Base-by-base conservation (phyloP, 2,329 filamentous ascomycete species). In the Pseudogymnoascus sp. region DNA sequence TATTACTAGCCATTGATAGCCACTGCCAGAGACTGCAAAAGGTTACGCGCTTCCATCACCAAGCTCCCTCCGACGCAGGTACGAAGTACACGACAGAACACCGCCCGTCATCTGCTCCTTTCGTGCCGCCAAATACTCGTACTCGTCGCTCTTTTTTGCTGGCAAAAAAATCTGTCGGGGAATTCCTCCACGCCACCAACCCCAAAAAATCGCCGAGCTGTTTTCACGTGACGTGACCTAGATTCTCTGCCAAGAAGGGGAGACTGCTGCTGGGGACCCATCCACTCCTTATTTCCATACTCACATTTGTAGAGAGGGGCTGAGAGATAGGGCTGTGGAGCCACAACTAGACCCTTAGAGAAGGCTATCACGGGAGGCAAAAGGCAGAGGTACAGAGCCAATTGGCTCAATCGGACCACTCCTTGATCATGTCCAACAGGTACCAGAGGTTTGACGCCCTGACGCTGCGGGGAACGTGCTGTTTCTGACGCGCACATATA, bases 401-500 rank as follows among this genome's bases (percentile, higher is more conserved):
- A 55, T 55, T 55, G 49, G 49, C 49, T 55, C 49, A 7, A 55
- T 2, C 29, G 29, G 49, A 55, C 49, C 1, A 33, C 49, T 33
- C 58, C 38, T 59, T 41, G 35, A 60, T 60, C 58, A 60, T 60
- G 58, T 39, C 58, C 38, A 41, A 60, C 58, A 60, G 58, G 58
- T 60, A 60, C 38, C 58, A 60, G 58, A 60, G 58, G 58, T 60
- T 16, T 37, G 58, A 55, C 49, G 7, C 49, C 45, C 12, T 2
- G n/a, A 55, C 29, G 11, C 29, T 4, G 3, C 23, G 6, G 21
- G 58, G 58, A 33, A 26, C 58, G 58, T 60, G 58, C 58, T 62
- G 37, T 45, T 52, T 37, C 55, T 65, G 33, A 33, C 59, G 60
- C 59, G 60, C 59, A 23, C 35, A 60, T 38, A 41, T 38, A 41